Evolutionary conservation across 2,329 filamentous ascomycete species (phyloP).

Genomic region (Trichoderma asperellum): DNA sequence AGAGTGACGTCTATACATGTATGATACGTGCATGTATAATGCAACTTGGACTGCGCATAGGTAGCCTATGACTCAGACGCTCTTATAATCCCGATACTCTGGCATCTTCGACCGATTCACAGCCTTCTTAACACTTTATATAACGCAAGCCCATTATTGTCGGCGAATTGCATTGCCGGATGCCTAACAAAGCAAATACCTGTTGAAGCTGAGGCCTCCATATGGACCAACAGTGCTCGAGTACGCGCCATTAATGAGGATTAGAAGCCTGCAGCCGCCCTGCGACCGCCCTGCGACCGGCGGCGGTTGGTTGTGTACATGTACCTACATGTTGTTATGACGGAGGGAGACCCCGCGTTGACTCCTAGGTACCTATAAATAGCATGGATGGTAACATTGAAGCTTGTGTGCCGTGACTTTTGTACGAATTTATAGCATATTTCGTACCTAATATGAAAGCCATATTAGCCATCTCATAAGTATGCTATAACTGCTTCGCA

Average conservation of each 20-base stretch:
- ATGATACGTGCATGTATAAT: too few relatives aligned
- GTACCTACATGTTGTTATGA: too few relatives aligned
- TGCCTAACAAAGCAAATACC: background rate
- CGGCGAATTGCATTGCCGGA: background rate
- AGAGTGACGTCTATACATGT: background rate
- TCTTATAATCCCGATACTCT: background rate
- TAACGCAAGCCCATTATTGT: background rate
- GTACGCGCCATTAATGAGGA: background rate
- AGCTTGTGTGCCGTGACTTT: background rate
- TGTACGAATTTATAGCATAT: too few relatives aligned
- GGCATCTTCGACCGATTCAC: background rate
- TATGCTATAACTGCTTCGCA: too few relatives aligned
- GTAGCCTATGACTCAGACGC: background rate
- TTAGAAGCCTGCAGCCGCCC: background rate
- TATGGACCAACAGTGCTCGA: background rate
- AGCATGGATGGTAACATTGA: background rate
- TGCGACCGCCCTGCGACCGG: background rate
- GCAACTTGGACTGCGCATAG: background rate
- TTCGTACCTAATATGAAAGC: too few relatives aligned
- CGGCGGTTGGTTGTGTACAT: background rate
- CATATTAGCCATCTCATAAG: too few relatives aligned
- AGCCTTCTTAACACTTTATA: background rate
- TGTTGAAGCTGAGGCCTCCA: background rate
- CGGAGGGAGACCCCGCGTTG: too few relatives aligned
- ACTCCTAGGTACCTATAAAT: too few relatives aligned